phyloP scores from a whole-genome alignment of 148 eudicot genomes.

The Cornus florida region DNA sequence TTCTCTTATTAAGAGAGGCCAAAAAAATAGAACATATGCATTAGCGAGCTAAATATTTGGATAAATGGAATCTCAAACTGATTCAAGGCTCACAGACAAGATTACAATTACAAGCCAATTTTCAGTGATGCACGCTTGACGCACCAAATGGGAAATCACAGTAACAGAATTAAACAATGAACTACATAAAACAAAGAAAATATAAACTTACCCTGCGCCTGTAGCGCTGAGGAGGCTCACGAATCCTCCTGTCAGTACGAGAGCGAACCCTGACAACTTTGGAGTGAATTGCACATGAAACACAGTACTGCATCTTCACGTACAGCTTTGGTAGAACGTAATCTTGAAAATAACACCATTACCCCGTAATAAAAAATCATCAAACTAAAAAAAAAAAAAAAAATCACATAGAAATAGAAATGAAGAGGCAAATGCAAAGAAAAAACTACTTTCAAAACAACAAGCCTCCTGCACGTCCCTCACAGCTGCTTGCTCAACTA shows the following conservation, averaged over 20 bases:
- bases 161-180: no score
- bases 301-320: constrained; percentile 76
- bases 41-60: no score
- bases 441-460: no score
- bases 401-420: constrained; percentile 4
- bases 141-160: no score
- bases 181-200: neutral
- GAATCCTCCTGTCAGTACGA: constrained; percentile 60
- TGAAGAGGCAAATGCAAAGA: neutral
- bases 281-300: constrained; percentile 81
- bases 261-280: constrained; percentile 77
- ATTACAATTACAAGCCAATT: no score
- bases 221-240: constrained; percentile 77
- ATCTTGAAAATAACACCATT: constrained; percentile 32
- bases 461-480: no score
- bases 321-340: constrained; percentile 74
- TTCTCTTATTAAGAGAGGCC: no score
- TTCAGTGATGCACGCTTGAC: no score
- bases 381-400: neutral
- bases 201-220: constrained; percentile 55
- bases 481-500: no score
- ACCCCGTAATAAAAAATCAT: neutral
- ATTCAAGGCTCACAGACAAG: no score
- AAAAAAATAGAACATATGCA: no score
- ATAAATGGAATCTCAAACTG: no score